Percentiles rank a stretch among this genome's conserved stretches.
phyloP scores from a whole-genome alignment of 805 yeast species.

The Metschnikowia lachancei region DNA sequence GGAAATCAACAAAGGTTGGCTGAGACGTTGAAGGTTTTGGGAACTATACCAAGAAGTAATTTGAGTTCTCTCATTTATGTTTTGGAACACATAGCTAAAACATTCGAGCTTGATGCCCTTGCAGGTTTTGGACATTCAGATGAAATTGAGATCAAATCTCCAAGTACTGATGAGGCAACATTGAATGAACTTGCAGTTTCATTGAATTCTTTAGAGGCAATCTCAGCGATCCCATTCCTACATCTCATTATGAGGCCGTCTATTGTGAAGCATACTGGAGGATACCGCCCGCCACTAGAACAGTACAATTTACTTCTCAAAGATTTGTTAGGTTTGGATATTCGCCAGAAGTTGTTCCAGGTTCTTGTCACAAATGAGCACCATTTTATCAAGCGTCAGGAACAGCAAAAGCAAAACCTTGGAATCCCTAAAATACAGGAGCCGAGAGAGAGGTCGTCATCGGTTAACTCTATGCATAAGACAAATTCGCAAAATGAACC shows the following conservation, averaged over 20 bases:
- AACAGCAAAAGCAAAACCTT: slow-evolving; percentile 29
- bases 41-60: slow-evolving; percentile 40
- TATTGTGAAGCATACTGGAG: slow-evolving; percentile 31
- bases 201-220: slow-evolving; percentile 35
- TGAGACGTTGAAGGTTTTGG: slow-evolving; percentile 27
- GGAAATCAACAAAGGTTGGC: not conserved
- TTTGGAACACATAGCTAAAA: slow-evolving; percentile 33
- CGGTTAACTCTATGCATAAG: not conserved
- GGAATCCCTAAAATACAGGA: slow-evolving; percentile 21
- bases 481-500: slow-evolving; percentile 1
- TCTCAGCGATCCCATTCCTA: slow-evolving; percentile 40
- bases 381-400: slow-evolving; percentile 24
- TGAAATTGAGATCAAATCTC: slow-evolving; percentile 16
- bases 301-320: slow-evolving; percentile 26
- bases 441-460: slow-evolving; percentile 4
- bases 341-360: slow-evolving; percentile 18
- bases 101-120: slow-evolving; percentile 24
- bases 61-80: slow-evolving; percentile 35
- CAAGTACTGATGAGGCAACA: slow-evolving; percentile 2
- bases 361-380: slow-evolving; percentile 13
- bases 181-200: slow-evolving; percentile 8
- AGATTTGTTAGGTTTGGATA: slow-evolving; percentile 28
- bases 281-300: slow-evolving; percentile 40
- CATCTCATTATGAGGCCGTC: slow-evolving; percentile 44
- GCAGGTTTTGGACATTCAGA: slow-evolving; percentile 29